Base-by-base conservation (phyloP, 2,329 filamentous ascomycete species). In the Aaosphaeria pasadenensis region DNA sequence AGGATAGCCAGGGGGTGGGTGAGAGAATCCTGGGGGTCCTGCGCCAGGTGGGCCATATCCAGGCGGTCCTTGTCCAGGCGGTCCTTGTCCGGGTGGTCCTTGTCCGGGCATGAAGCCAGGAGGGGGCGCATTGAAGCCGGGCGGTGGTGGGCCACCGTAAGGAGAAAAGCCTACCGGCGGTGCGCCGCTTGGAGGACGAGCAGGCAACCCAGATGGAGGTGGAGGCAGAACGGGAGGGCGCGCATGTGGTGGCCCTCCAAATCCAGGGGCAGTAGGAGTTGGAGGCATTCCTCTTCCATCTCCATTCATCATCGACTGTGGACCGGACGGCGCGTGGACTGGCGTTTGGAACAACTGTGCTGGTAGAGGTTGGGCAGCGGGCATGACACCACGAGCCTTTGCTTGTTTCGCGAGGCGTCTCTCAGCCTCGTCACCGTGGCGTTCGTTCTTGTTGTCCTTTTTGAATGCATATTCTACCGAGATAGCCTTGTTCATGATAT, bases 391-490 rank as follows among this genome's bases (percentile, higher is more conserved):
- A 71, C 96, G 89, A 68, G 91, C 92, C 74, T 92, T 92, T 48
- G 91, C 94, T 73, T 96, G 89, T 30, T 88, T 86, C 30, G 94
- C 94, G 42, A 99, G 82, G 76, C 90, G 88, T 64, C 94, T 81
- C 74, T 99, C 94, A 30, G 94, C 94, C 60, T 91, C 83, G 69
- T 99, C 94, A 61, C 94, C 94, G 67, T 99, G 94, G 49, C 94
- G 81, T 74, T 97, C 92, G 60, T 92, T 92, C 75, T 96, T 96
- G 58, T 94, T 94, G 64, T 99, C 94, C 74, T 97, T 97, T 80
- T 99, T 99, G 81, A 96, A 97, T 36, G 94, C 94, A 71, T 97
- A 99, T 72, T 97, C 92, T 40, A 99, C 94, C 3, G 88, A 89
- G 60, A 97, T 87, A 71, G 96, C 89, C 75, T 96, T 96, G 78